These are phyloP conservation scores for Linanthus parryae DNA, from an alignment of 148 eudicot species.

Conservation along the genomic window DNA sequence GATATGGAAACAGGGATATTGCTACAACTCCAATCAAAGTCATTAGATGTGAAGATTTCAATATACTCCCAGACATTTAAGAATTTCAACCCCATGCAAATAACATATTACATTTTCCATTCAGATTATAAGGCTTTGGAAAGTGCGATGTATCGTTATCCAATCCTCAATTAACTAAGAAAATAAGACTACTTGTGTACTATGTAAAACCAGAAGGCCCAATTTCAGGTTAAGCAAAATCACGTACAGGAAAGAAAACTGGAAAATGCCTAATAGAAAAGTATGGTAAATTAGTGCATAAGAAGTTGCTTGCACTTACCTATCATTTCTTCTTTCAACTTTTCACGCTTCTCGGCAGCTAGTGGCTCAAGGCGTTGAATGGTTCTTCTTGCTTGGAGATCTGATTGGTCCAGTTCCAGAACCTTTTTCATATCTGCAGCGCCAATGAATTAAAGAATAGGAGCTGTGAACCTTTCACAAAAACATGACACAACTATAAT, in stretches of 20 bases:
- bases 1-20: too few relatives aligned
- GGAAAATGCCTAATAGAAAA: not conserved
- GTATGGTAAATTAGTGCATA: not conserved
- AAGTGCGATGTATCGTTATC: too few relatives aligned
- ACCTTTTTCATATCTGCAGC: slow-evolving; percentile 69
- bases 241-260: not conserved
- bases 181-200: too few relatives aligned
- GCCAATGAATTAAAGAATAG: slow-evolving; percentile 1
- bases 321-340: slow-evolving; percentile 97
- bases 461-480: not conserved
- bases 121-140: too few relatives aligned
- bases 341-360: slow-evolving; percentile 83
- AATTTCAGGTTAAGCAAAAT: not conserved
- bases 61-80: too few relatives aligned
- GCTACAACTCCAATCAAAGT: too few relatives aligned
- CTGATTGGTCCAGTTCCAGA: slow-evolving; percentile 75
- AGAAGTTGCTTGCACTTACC: slow-evolving; percentile 28
- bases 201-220: too few relatives aligned
- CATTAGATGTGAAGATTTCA: too few relatives aligned
- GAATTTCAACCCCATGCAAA: too few relatives aligned
- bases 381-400: slow-evolving; percentile 73
- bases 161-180: too few relatives aligned
- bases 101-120: too few relatives aligned
- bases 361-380: slow-evolving; percentile 78
- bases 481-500: not conserved